Evolutionary conservation across 2,329 filamentous ascomycete genomes (phyloP), one percentile per base, ranked within the genome.

Genomic region (Trichoderma guizhouense): DNA sequence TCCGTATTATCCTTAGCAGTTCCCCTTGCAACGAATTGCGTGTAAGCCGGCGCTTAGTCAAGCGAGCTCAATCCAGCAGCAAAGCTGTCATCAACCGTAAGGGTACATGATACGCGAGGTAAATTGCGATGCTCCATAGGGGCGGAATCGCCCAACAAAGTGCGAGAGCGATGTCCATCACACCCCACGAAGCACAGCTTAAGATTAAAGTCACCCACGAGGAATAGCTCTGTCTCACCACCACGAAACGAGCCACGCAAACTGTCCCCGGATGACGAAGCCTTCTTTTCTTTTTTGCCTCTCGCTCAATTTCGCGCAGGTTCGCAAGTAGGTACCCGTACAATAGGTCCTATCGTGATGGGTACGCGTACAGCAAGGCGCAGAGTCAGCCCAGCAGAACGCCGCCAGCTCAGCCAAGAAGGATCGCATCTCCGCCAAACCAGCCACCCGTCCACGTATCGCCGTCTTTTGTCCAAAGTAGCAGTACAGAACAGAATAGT

Each of bases 211-310:
- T 65, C n/a, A 32, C 43, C 62, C 39, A n/a, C 39, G 39, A 43
- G 39, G n/a, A 57, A 28, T 30, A 57, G 14, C 30, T 28, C 9
- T 66, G 63, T 66, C 63, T 66, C 63, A 66, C 63, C 63, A 55
- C 63, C 63, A 28, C 62, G 62, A 65, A 65, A 65, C 47, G 62
- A 65, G 28, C 62, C 62, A 53, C 62, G 62, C 43, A 65, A 65
- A 65, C 7, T 18, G 26, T 65, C 39, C n/a, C 24, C 21, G 18
- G 63, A 39, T 55, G 63, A 55, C 63, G 63, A 66, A 47, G 62
- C 28, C 30, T 8, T 34, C 24, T 60, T n/a, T n/a, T 9, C n/a
- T 30, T n/a, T n/a, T n/a, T 15, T 30, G 9, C 53, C 12, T 57
- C 34, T 36, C 34, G 14, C 26, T 30, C 47, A 24, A 14, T 61